Evolutionary conservation across 495 filamentous ascomycete genomes (phyloP).

Genomic region (Hypoxylon fragiforme): DNA sequence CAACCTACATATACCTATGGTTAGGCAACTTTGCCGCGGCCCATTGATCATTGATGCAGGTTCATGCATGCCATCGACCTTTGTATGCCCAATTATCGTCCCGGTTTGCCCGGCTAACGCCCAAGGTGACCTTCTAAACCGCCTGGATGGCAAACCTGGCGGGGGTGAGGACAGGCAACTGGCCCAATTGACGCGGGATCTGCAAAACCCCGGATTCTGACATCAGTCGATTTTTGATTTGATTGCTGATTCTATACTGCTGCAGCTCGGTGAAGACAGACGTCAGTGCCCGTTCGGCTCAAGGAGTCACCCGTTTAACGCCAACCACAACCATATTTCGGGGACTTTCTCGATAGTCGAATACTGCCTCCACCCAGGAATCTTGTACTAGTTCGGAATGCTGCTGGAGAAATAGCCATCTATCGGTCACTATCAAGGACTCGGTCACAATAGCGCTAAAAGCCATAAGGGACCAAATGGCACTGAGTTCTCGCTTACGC

Average conservation of each 20-base stretch:
- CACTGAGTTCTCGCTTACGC: slow-evolving; percentile 80
- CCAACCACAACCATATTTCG: slow-evolving; percentile 90
- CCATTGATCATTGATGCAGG: slow-evolving; percentile 36
- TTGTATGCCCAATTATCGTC: slow-evolving; percentile 29
- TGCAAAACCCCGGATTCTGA: slow-evolving; percentile 23
- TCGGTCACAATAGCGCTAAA: slow-evolving; percentile 89
- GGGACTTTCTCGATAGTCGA: slow-evolving; percentile 86
- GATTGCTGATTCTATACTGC: slow-evolving; percentile 11
- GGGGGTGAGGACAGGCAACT: slow-evolving; percentile 21
- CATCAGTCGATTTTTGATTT: slow-evolving; percentile 11
- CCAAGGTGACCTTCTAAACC: slow-evolving; percentile 18
- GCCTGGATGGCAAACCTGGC: slow-evolving; percentile 16
- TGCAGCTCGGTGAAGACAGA: slow-evolving; percentile 25
- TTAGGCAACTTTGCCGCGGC: slow-evolving; percentile 32
- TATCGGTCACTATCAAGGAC: slow-evolving; percentile 85
- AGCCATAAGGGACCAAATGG: slow-evolving; percentile 93
- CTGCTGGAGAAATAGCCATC: slow-evolving; percentile 87
- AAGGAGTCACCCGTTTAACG: slow-evolving; percentile 61
- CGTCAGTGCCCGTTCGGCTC: slow-evolving; percentile 9
- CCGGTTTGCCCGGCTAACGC: slow-evolving; percentile 20
- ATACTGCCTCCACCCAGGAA: slow-evolving; percentile 90
- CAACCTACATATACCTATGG: slow-evolving; percentile 5
- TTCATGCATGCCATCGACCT: slow-evolving; percentile 40
- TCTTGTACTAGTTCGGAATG: slow-evolving; percentile 66
- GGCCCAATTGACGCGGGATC: slow-evolving; percentile 26